Percentiles rank a stretch among this genome's conserved stretches.
phyloP scores from a whole-genome alignment of 805 yeast genomes.

The Metschnikowia cerradonensis region DNA sequence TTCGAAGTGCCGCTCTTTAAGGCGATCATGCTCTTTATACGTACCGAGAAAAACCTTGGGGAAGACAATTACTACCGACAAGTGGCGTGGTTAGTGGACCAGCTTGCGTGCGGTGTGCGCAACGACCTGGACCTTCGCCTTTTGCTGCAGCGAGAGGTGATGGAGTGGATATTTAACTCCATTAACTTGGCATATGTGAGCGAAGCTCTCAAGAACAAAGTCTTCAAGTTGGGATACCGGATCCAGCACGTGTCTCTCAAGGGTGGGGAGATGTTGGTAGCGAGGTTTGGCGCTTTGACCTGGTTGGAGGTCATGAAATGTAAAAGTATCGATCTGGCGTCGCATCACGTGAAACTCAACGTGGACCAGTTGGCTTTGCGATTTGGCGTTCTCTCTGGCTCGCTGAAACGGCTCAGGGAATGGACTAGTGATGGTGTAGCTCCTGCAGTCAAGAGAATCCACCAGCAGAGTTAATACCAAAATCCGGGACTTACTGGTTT shows the following conservation, averaged over 20 bases:
- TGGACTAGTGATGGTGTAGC: slow-evolving; percentile 57
- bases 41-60: slow-evolving; percentile 24
- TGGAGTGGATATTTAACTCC: slow-evolving; percentile 66
- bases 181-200: slow-evolving; percentile 28
- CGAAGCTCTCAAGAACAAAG: slow-evolving; percentile 26
- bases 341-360: slow-evolving; percentile 35
- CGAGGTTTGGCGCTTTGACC: slow-evolving; percentile 48
- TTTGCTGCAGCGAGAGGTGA: slow-evolving; percentile 48
- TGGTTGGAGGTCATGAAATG: slow-evolving; percentile 24
- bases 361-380: slow-evolving; percentile 46
- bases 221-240: slow-evolving; percentile 42
- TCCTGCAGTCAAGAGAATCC: slow-evolving; percentile 41
- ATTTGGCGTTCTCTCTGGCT: slow-evolving; percentile 35
- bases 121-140: slow-evolving; percentile 49
- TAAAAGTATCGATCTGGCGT: neutral
- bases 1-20: slow-evolving; percentile 46
- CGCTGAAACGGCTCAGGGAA: slow-evolving; percentile 53
- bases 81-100: slow-evolving; percentile 60
- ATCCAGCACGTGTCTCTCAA: slow-evolving; percentile 46
- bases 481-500: too few relatives aligned
- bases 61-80: slow-evolving; percentile 55
- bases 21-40: slow-evolving; percentile 27
- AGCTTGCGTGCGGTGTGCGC: slow-evolving; percentile 45
- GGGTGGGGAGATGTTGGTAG: slow-evolving; percentile 55
- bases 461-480: neutral